Evolutionary conservation across 441 rosid genomes (phyloP), one percentile per base, ranked within the genome.

Genomic region (Kokia cookei): DNA sequence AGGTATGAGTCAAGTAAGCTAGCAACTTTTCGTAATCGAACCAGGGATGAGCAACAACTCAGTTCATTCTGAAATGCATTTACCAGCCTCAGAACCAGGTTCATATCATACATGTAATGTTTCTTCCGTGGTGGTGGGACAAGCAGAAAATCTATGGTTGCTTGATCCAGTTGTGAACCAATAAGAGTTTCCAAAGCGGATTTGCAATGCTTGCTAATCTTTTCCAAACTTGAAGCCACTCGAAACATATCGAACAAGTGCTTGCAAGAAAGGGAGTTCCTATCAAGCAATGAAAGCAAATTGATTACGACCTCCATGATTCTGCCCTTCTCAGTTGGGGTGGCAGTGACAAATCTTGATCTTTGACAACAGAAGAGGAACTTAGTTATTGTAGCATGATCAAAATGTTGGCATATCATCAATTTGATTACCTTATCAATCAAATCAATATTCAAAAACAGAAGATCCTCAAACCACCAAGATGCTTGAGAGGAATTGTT

Each of bases 381-480:
- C 81, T 68, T 85, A 48, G 58, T 78, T 19, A 85, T 81, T 7
- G 53, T 62, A 53, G 70, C 73, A 17, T 84, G 85, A 67, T 85
- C 84, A n/a, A 80, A 42, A 69, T 82, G 80, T 47, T 66, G 68
- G 65, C 62, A 17, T 12, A 85, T 42, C 87, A 86, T 84, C 37
- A 50, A 40, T 54, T 73, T 79, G 1, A 78, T 66, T 2, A 78
- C 72, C 76, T 76, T 80, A 7, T 72, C 79, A 17, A 88, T 27
- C 78, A 83, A 70, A 74, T 71, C 70, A 11, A 76, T 42, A n/a
- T 79, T 80, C 75, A 90, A 59, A 77, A 83, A 83, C 75, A 79
- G 10, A 55, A 90, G 84, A 77, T 84, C 88, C 53, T 80, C 84
- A 58, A 85, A 85, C 89, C 90, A 85, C 86, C 89, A 79, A 64